phyloP scores from a whole-genome alignment of 73 alveolate genomes.

The Paramecium pentaurelia region DNA sequence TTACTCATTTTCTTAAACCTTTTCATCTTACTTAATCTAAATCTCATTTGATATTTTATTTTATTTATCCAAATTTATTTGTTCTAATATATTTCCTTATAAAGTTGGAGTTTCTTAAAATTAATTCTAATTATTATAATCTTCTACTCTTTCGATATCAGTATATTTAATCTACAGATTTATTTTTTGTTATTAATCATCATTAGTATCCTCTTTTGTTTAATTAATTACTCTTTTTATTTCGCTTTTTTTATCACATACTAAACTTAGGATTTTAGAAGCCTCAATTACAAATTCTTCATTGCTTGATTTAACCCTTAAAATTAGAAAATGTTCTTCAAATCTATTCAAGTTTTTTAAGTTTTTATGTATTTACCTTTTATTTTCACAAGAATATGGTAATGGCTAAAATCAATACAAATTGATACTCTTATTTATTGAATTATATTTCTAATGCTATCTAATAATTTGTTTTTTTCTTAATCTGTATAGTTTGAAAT shows the following conservation, averaged over 20 bases:
- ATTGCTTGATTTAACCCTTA: not conserved
- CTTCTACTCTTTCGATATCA: not conserved
- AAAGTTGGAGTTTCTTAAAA: not conserved
- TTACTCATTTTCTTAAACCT: constrained; percentile 17
- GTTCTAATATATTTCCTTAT: not conserved
- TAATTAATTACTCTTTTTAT: not conserved
- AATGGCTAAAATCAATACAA: not conserved
- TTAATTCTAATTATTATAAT: not conserved
- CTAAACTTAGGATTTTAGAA: not conserved
- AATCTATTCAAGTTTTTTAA: not conserved
- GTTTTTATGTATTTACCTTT: not conserved
- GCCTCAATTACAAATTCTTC: not conserved
- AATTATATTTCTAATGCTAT: not conserved
- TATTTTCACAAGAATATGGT: not conserved
- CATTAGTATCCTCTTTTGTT: not conserved
- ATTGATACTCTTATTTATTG: not conserved
- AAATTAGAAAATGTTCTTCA: not conserved
- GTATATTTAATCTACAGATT: not conserved
- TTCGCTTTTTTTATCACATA: not conserved
- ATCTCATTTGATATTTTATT: not conserved
- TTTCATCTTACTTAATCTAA: not conserved
- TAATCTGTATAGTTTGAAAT: not conserved
- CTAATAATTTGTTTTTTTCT: not conserved
- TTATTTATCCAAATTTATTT: not conserved
- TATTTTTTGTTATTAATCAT: not conserved